Conservation (phyloP, 768 basidiomycete species). For the Crucibulum laeve region DNA sequence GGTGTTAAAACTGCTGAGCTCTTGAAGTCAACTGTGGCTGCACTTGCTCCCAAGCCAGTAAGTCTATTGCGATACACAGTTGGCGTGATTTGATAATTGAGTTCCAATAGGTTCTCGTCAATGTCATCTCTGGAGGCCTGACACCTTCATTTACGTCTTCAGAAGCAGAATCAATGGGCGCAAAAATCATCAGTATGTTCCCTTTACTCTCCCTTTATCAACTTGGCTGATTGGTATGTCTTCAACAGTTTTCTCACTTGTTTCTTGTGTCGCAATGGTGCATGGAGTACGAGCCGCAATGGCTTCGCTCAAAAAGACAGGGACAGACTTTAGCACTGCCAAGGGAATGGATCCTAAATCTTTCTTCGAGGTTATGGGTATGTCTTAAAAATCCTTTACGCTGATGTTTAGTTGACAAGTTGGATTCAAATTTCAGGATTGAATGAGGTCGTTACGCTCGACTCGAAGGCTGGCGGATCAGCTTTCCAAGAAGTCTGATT, state of each 20-base stretch:
- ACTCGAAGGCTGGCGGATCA: conserved; percentile 53
- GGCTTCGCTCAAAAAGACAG: conserved; percentile 71
- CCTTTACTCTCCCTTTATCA: neutral
- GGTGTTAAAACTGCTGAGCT: conserved; percentile 69
- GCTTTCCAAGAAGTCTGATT: conserved; percentile 53
- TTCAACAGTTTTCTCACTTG: conserved; percentile 63
- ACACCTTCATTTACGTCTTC: conserved; percentile 70
- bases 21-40: conserved; percentile 58
- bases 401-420: neutral
- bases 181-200: conserved; percentile 71
- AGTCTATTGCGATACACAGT: conserved; percentile 9
- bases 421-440: conserved; percentile 31
- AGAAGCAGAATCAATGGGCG: conserved; percentile 66
- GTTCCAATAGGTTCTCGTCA: conserved; percentile 56
- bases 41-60: conserved; percentile 68
- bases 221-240: neutral
- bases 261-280: conserved; percentile 72
- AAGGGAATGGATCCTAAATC: conserved; percentile 73
- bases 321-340: conserved; percentile 59
- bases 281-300: conserved; percentile 79
- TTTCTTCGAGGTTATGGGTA: conserved; percentile 78
- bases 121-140: conserved; percentile 75
- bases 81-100: neutral
- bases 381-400: neutral
- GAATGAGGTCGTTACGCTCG: conserved; percentile 48